Conservation (phyloP, 768 basidiomycete species). For the Rhodotorula paludigena region DNA sequence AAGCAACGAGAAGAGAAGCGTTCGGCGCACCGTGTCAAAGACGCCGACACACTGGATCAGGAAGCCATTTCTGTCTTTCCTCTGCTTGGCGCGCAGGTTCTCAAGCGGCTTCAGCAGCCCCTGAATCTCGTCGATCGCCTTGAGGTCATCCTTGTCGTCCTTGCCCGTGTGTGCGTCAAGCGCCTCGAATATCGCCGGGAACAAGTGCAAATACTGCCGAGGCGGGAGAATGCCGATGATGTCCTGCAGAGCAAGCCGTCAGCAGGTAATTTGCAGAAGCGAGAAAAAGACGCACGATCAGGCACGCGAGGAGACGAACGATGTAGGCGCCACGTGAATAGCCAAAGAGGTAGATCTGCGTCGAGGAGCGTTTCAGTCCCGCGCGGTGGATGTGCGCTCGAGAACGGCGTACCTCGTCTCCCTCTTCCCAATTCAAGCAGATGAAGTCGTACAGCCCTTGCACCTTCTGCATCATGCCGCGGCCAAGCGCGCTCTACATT, state of each 20-base stretch:
- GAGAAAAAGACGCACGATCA: slow-evolving; percentile 16
- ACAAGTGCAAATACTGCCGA: slow-evolving; percentile 6
- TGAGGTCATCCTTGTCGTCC: not conserved
- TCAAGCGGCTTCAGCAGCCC: not conserved
- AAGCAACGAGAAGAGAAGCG: not conserved
- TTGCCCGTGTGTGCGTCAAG: slow-evolving; percentile 18
- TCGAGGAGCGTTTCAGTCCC: not conserved
- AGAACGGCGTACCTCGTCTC: slow-evolving; percentile 22
- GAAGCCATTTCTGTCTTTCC: not conserved
- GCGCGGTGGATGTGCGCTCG: too few species aligned
- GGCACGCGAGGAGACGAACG: slow-evolving; percentile 33
- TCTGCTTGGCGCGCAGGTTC: not conserved
- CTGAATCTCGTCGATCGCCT: not conserved
- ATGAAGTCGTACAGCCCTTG: slow-evolving; percentile 18
- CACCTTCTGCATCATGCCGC: slow-evolving; percentile 21
- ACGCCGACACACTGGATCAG: slow-evolving; percentile 17
- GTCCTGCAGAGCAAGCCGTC: not conserved
- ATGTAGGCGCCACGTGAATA: slow-evolving; percentile 41
- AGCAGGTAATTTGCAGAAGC: not conserved
- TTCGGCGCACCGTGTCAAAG: slow-evolving; percentile 17
- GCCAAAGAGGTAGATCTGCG: slow-evolving; percentile 38
- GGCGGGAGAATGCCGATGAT: slow-evolving; percentile 23
- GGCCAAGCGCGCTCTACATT: slow-evolving; percentile 11
- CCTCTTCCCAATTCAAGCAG: slow-evolving; percentile 15
- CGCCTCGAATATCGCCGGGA: slow-evolving; percentile 23